Evolutionary conservation across 331 rosid species (phyloP).

Genomic region (Malus hybrid): DNA sequence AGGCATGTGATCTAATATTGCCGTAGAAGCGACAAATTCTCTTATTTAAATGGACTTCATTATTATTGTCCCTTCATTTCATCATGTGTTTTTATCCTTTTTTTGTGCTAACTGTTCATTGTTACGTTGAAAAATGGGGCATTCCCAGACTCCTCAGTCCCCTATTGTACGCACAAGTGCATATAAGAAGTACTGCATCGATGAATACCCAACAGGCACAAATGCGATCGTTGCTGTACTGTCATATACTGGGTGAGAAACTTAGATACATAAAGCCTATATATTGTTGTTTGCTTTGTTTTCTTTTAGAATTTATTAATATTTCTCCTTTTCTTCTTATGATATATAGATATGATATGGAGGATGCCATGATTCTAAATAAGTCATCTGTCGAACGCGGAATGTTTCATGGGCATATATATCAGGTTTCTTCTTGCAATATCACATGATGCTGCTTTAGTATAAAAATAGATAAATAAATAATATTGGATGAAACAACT

Average conservation of each 20-base stretch:
- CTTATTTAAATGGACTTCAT: neutral
- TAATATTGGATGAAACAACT: no score
- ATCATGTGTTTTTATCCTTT: neutral
- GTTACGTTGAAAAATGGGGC: constrained; percentile 1
- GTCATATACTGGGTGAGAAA: constrained; percentile 87
- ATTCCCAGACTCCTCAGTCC: constrained; percentile 84
- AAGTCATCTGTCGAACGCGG: constrained; percentile 99
- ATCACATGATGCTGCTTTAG: neutral
- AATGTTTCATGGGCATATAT: constrained; percentile 89
- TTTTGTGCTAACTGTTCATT: neutral
- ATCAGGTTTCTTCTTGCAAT: constrained; percentile 52
- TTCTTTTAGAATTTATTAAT: constrained; percentile 3
- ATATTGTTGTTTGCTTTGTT: neutral
- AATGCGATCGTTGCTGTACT: constrained; percentile 96
- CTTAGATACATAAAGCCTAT: neutral
- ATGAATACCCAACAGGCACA: constrained; percentile 89
- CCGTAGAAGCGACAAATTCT: neutral
- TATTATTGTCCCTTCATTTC: neutral
- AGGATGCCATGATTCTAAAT: constrained; percentile 96
- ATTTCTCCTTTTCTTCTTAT: neutral
- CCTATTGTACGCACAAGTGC: constrained; percentile 87
- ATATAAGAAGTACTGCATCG: constrained; percentile 56
- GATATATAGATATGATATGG: constrained; percentile 83
- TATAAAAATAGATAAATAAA: neutral
- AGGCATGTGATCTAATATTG: neutral